phyloP scores from a whole-genome alignment of 306 rosid species.

The Lagenaria siceraria region DNA sequence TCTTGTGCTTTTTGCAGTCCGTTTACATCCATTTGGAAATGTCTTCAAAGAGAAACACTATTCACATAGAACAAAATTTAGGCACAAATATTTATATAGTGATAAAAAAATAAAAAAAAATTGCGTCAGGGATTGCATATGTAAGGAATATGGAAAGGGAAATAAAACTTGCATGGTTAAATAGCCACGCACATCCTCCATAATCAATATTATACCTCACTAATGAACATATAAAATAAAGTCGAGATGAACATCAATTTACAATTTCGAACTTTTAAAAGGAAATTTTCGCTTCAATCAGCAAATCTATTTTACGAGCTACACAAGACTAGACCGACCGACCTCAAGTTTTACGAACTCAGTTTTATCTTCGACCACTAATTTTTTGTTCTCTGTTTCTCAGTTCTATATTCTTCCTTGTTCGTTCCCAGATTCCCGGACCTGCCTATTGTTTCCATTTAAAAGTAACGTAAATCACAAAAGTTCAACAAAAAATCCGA shows the following conservation, averaged over 20 bases:
- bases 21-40: slow-evolving; percentile 36
- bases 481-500: not conserved
- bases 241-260: not conserved
- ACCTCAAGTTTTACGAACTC: not conserved
- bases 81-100: not conserved
- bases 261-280: not conserved
- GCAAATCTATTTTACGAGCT: not conserved
- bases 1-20: slow-evolving; percentile 21
- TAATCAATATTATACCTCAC: not conserved
- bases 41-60: not conserved
- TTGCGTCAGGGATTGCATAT: not conserved
- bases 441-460: not conserved
- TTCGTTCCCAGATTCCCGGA: not conserved
- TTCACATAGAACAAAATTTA: not conserved
- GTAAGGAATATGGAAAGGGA: not conserved
- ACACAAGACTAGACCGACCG: not conserved
- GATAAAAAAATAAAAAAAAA: too few species aligned
- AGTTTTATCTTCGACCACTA: not conserved
- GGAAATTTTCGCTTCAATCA: not conserved
- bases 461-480: not conserved
- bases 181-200: not conserved
- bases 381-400: not conserved
- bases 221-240: not conserved
- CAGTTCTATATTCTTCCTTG: not conserved
- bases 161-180: not conserved